These are phyloP conservation scores for Stramenopiles sp. DNA, from an alignment of 352 stramenopile species.

Conservation along the genomic window DNA sequence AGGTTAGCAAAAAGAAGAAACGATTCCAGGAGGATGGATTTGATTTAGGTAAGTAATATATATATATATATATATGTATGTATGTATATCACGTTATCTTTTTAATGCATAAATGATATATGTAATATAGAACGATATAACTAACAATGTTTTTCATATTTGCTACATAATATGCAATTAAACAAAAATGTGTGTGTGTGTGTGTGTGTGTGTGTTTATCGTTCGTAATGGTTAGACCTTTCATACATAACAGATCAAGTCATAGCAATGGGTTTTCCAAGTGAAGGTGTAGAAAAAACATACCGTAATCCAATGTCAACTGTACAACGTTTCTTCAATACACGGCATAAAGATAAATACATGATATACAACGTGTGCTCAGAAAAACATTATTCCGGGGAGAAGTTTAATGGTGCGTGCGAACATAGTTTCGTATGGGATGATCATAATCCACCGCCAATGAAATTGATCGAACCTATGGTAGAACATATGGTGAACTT, in stretches of 20 bases:
- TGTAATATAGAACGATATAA: neutral
- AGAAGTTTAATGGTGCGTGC: neutral
- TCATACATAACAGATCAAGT: conserved; percentile 1
- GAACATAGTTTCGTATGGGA: neutral
- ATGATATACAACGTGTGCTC: conserved; percentile 4
- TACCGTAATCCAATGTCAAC: neutral
- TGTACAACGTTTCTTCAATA: neutral
- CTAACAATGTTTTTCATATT: neutral
- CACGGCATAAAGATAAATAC: neutral
- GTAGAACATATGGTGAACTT: neutral
- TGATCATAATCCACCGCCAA: neutral
- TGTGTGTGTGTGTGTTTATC: too few species aligned
- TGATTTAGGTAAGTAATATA: neutral
- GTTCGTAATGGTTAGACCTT: neutral
- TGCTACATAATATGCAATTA: too few species aligned
- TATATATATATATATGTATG: too few species aligned
- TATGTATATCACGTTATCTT: too few species aligned
- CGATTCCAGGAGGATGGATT: neutral
- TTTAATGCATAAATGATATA: neutral
- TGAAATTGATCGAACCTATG: neutral
- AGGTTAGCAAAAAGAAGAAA: conserved; percentile 3
- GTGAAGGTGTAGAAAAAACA: neutral
- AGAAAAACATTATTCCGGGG: neutral
- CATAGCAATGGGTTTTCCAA: conserved; percentile 7
- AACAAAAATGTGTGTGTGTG: too few species aligned